These are phyloP conservation scores for Tetrahymena borealis DNA, from an alignment of 73 alveolate species.

Conservation along the genomic window DNA sequence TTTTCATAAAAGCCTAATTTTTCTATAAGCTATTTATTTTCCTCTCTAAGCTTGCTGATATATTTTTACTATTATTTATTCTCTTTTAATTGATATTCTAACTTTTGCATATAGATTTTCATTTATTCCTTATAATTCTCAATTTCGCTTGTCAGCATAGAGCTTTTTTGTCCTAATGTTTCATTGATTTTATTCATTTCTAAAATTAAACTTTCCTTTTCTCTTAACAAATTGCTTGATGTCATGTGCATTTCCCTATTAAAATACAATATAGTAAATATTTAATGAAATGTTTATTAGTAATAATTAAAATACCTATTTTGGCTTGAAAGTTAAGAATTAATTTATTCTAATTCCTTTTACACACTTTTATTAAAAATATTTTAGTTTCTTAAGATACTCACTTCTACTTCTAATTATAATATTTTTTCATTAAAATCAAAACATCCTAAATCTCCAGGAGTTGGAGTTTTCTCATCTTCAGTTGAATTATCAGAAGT, in stretches of 20 bases:
- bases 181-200: background rate
- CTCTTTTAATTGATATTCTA: background rate
- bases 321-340: background rate
- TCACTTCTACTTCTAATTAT: background rate
- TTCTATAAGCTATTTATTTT: too few species aligned
- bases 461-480: background rate
- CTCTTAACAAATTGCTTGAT: background rate
- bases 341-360: background rate
- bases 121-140: background rate
- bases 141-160: background rate
- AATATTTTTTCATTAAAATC: background rate
- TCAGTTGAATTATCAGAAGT: background rate
- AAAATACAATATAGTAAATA: background rate
- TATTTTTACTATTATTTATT: background rate
- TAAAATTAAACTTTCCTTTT: background rate
- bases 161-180: background rate
- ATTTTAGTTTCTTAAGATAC: background rate
- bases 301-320: background rate
- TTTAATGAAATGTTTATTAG: background rate
- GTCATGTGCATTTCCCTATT: background rate
- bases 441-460: background rate
- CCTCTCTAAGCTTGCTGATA: too few species aligned
- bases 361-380: background rate
- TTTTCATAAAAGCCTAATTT: too few species aligned
- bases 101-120: background rate